Conservation (phyloP, 2,329 filamentous ascomycete species). For the Dothiorella sarmentorum region DNA sequence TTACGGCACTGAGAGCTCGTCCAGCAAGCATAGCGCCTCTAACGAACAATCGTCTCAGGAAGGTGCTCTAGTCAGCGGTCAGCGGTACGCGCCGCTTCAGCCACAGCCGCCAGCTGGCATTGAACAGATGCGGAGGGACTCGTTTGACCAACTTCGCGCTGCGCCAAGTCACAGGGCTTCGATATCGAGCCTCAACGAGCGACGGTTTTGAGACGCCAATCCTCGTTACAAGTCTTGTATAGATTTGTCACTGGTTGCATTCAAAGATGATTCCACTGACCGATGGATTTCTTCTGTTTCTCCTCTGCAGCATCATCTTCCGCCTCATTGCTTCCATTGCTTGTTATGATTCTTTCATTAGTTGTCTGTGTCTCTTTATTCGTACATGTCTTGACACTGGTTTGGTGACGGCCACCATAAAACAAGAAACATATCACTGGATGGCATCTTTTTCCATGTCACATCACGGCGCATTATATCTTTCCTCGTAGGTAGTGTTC, state of each 20-base stretch:
- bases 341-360: neutral
- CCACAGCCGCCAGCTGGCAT: constrained; percentile 10
- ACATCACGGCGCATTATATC: neutral
- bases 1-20: constrained; percentile 35
- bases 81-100: constrained; percentile 36
- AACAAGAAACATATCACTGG: neutral
- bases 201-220: neutral
- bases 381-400: neutral
- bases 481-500: neutral
- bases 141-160: constrained; percentile 18
- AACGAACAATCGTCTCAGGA: constrained; percentile 26
- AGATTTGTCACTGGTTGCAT: too few species aligned
- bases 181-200: neutral
- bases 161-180: neutral
- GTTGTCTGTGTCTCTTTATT: neutral
- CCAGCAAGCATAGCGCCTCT: constrained; percentile 29
- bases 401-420: neutral
- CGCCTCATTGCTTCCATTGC: neutral
- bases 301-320: too few species aligned
- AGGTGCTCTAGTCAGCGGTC: constrained; percentile 39
- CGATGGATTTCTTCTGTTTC: neutral
- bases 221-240: neutral
- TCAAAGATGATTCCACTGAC: neutral
- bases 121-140: constrained; percentile 20
- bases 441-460: neutral